Evolutionary conservation across 2,329 filamentous ascomycete species (phyloP).

Genomic region (Hyphodiscus sp.): DNA sequence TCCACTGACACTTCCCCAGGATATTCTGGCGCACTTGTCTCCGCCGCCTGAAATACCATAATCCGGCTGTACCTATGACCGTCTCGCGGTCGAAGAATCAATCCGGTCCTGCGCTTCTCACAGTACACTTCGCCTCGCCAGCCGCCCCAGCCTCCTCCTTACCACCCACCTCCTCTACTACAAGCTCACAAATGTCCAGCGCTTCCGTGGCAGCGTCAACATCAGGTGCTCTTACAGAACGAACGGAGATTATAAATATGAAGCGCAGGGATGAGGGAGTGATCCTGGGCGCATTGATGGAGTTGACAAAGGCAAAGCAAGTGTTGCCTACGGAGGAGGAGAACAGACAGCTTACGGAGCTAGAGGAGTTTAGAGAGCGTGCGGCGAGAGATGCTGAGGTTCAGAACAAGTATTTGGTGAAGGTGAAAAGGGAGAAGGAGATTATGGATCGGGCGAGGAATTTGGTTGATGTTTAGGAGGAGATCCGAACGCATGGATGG

Average conservation of each 20-base stretch:
- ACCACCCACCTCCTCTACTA: slow-evolving; percentile 25
- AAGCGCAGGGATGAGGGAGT: slow-evolving; percentile 51
- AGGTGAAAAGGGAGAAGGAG: slow-evolving; percentile 56
- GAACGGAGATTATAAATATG: slow-evolving; percentile 53
- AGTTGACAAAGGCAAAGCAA: slow-evolving; percentile 52
- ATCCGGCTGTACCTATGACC: slow-evolving; percentile 77
- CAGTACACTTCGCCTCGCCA: slow-evolving; percentile 52
- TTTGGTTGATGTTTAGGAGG: slow-evolving; percentile 5
- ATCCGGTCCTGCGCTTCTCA: slow-evolving; percentile 52
- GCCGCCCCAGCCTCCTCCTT: slow-evolving; percentile 4
- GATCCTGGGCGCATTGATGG: slow-evolving; percentile 58
- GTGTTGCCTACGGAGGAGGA: slow-evolving; percentile 56
- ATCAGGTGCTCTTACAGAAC: slow-evolving; percentile 40
- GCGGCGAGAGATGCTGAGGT: slow-evolving; percentile 44
- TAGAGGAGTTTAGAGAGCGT: slow-evolving; percentile 44
- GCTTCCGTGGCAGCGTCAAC: slow-evolving; percentile 24
- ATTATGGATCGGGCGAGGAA: slow-evolving; percentile 48
- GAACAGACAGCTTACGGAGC: slow-evolving; percentile 46
- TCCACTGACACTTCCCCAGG: slow-evolving; percentile 39
- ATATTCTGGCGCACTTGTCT: slow-evolving; percentile 85
- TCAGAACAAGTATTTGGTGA: slow-evolving; percentile 45
- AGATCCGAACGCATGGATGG: slow-evolving; percentile 1
- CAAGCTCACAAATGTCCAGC: slow-evolving; percentile 42
- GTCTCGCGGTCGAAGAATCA: slow-evolving; percentile 62
- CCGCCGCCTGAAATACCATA: slow-evolving; percentile 88